A percentile compares a stretch with the other conserved stretches of the same genome.
phyloP scores from a whole-genome alignment of 106 monocot genomes.

The Hemerocallis citrina region DNA sequence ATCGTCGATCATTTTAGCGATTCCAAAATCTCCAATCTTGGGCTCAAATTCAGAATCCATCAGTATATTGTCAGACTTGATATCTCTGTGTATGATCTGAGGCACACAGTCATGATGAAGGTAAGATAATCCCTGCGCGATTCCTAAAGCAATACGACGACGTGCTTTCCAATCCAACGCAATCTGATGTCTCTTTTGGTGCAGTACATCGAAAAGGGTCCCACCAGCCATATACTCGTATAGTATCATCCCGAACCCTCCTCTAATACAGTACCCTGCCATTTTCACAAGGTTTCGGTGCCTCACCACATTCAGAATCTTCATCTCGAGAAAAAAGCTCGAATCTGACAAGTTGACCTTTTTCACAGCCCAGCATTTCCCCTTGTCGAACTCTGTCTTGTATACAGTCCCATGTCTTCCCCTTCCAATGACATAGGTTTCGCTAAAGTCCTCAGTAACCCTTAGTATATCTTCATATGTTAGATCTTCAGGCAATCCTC shows the following conservation, averaged over 20 bases:
- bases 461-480: slow-evolving; percentile 57
- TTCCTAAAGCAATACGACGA: slow-evolving; percentile 51
- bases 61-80: slow-evolving; percentile 76
- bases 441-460: slow-evolving; percentile 53
- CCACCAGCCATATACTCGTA: slow-evolving; percentile 67
- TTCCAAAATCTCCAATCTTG: slow-evolving; percentile 74
- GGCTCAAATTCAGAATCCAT: slow-evolving; percentile 62
- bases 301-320: slow-evolving; percentile 41
- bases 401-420: slow-evolving; percentile 74
- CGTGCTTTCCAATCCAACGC: slow-evolving; percentile 45
- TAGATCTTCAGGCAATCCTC: slow-evolving; percentile 51
- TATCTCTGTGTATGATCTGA: slow-evolving; percentile 70
- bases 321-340: slow-evolving; percentile 37
- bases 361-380: slow-evolving; percentile 73
- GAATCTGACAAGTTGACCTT: slow-evolving; percentile 38
- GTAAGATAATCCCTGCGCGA: slow-evolving; percentile 65
- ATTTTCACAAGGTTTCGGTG: slow-evolving; percentile 62
- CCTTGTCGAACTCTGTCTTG: slow-evolving; percentile 32
- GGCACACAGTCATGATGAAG: slow-evolving; percentile 86
- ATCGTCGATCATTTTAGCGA: slow-evolving; percentile 30
- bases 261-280: slow-evolving; percentile 60
- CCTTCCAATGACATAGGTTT: slow-evolving; percentile 65
- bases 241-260: slow-evolving; percentile 49
- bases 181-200: slow-evolving; percentile 36
- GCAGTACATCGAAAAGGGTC: slow-evolving; percentile 52